Evolutionary conservation across 2,329 filamentous ascomycete species (phyloP), one percentile per base, ranked within the genome.

Genomic region (Penicillium polonicum): DNA sequence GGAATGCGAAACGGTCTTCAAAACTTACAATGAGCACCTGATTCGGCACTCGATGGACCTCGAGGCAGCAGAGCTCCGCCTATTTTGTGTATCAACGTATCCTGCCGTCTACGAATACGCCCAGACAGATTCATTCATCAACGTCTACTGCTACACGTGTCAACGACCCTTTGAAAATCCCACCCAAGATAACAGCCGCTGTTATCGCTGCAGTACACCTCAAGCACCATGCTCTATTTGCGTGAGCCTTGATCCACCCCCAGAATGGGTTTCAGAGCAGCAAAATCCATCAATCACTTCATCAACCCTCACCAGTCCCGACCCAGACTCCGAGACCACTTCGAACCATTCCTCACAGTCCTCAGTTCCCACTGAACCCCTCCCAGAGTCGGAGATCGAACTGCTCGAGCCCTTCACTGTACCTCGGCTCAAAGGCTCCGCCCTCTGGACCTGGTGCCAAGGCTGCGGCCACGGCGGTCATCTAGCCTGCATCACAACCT

Each of bases 381-480:
- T 71, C 8, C 56, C 69, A 17, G 48, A 55, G 17, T 65, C 62
- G 25, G 59, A 70, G 51, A 29, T 73, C 60, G 58, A 72, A 64
- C 57, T 57, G 55, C 33, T 72, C 60, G 61, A 64, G 36, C n/a
- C 68, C 55, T 60, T 64, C 61, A 70, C 56, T 61, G 56, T 58
- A 57, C 62, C 67, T 9, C 68, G 69, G 19, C 67, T 69, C 31
- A 70, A 68, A 55, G 74, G 72, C 33, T 66, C 74, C 17, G 67
- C 70, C 7, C 75, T 85, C 21, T 85, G 80, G 79, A 79, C 80
- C 5, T 81, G 80, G 75, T 88, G 85, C 68, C 77, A 85, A 64
- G 75, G 81, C 13, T 88, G 85, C 68, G 83, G 83, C 4, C 85
- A 88, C 64, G 80, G 82, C 39, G 84, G 81, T 2, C 85, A 88